Percentiles rank a stretch among this genome's conserved stretches.
Evolutionary conservation across 208 protist species (phyloP).

Genomic region (Trypanosoma boissoni): DNA sequence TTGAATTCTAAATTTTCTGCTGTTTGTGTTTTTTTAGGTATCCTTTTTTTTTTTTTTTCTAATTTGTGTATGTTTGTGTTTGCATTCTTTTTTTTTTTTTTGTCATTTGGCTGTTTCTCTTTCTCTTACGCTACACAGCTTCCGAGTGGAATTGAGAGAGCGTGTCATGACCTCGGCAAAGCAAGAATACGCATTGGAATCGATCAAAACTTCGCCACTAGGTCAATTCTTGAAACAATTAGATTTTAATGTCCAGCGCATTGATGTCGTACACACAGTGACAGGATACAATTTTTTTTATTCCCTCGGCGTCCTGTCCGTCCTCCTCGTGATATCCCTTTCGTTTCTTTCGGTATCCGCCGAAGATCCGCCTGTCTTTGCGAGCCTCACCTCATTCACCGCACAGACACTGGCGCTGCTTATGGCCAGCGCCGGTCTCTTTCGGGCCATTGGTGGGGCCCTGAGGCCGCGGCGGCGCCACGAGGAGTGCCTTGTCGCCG

Average conservation of each 20-base stretch:
- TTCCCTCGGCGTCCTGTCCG: slow-evolving; percentile 2
- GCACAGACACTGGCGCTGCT: slow-evolving; percentile 8
- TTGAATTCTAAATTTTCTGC: background rate
- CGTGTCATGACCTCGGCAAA: background rate
- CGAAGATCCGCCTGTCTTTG: slow-evolving; percentile 1
- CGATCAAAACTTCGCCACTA: background rate
- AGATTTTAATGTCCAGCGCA: slow-evolving; percentile 19
- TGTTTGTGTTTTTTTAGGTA: background rate
- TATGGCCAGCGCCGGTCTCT: slow-evolving; percentile 15
- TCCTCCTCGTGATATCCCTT: slow-evolving; percentile 11
- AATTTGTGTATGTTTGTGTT: background rate
- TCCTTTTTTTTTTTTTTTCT: slow-evolving; percentile 6
- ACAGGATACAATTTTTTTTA: slow-evolving; percentile 16
- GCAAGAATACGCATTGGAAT: background rate
- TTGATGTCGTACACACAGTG: slow-evolving; percentile 17
- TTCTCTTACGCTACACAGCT: too few species aligned
- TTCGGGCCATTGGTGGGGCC: slow-evolving; percentile 11
- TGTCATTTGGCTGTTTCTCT: too few species aligned
- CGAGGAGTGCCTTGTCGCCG: slow-evolving; percentile 12
- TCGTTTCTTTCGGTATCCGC: slow-evolving; percentile 10
- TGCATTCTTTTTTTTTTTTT: slow-evolving; percentile 2
- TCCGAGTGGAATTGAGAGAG: too few species aligned
- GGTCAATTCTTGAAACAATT: slow-evolving; percentile 6
- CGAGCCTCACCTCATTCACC: slow-evolving; percentile 1
- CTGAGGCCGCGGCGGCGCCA: slow-evolving; percentile 7